Evolutionary conservation across 2,329 filamentous ascomycete species (phyloP), one percentile per base, ranked within the genome.

Genomic region (Aureobasidium sp.): DNA sequence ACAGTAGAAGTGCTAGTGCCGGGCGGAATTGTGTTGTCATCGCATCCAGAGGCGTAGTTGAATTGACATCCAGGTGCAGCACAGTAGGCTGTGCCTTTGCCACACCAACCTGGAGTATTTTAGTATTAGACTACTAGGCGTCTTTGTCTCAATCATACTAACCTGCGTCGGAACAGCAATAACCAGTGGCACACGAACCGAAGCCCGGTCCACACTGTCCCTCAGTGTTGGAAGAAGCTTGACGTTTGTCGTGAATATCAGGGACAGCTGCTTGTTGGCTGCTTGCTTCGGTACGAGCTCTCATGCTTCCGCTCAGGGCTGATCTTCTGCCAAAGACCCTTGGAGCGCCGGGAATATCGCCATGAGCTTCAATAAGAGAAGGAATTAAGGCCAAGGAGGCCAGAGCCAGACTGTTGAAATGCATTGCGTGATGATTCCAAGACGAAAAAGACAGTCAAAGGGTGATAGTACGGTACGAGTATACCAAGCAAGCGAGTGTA

Each of bases 1-100:
- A 86, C 71, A 1, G 72, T 74, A 3, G 78, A 77, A 0, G 85
- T 87, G 62, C 84, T 81, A 9, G 76, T 74, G 1, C 85, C 85
- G 64, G 79, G 63, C 55, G 82, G 78, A 66, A 76, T 77, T 30
- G 74, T 68, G 66, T 86, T 86, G 59, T 80, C 84, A 65, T 86
- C 84, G 65, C 85, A 88, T 4, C 73, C 79, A 25, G 83, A 77
- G n/a, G 83, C 83, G 65, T 82, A 85, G 65, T 80, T 73, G 67
- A 85, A 82, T 68, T 83, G 78, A 68, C 85, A 88, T 59, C 84
- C 80, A 2, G 85, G 85, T 25, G 83, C 80, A 34, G 78, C 77
- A 72, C 85, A 88, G 71, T 85, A 84, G 1, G 81, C 78, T 11
- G 69, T 69, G 4, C 75, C 77, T n/a, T 70, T 77, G 53, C 83